Conservation (phyloP, 352 stramenopile species). For the Achlya hypogyna region DNA sequence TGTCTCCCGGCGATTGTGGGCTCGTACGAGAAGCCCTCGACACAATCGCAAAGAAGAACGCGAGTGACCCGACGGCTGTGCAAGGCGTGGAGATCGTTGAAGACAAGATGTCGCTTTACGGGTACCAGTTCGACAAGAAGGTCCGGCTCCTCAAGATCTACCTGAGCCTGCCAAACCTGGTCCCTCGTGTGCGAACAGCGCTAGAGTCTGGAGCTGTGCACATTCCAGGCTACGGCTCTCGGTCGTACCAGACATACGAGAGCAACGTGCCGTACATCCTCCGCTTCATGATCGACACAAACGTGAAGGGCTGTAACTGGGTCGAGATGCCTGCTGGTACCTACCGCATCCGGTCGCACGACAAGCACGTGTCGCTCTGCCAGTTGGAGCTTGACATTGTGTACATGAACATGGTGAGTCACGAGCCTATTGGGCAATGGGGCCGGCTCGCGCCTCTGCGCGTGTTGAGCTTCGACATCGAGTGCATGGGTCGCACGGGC, state of each 20-base stretch:
- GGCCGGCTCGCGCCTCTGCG: constrained; percentile 95
- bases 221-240: constrained; percentile 42
- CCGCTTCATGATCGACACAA: constrained; percentile 98
- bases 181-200: constrained; percentile 88
- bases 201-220: constrained; percentile 63
- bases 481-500: constrained; percentile 98
- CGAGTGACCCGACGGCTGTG: constrained; percentile 31
- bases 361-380: constrained; percentile 81
- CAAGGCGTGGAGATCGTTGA: constrained; percentile 64
- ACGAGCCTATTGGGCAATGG: constrained; percentile 91
- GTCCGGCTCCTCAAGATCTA: constrained; percentile 86
- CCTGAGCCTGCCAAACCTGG: constrained; percentile 90
- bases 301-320: constrained; percentile 97
- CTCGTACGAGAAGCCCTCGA: constrained; percentile 67
- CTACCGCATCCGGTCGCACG: constrained; percentile 76
- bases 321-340: constrained; percentile 87
- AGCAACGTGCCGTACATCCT: constrained; percentile 99
- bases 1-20: constrained; percentile 52
- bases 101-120: constrained; percentile 80
- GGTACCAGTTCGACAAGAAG: constrained; percentile 70
- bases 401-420: constrained; percentile 95
- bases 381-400: constrained; percentile 97
- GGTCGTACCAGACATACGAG: constrained; percentile 92
- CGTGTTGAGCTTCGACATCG: constrained; percentile 99
- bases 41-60: constrained; percentile 18